These are phyloP conservation scores for Lachancea fermentati DNA, from an alignment of 805 yeast species.

Conservation along the genomic window DNA sequence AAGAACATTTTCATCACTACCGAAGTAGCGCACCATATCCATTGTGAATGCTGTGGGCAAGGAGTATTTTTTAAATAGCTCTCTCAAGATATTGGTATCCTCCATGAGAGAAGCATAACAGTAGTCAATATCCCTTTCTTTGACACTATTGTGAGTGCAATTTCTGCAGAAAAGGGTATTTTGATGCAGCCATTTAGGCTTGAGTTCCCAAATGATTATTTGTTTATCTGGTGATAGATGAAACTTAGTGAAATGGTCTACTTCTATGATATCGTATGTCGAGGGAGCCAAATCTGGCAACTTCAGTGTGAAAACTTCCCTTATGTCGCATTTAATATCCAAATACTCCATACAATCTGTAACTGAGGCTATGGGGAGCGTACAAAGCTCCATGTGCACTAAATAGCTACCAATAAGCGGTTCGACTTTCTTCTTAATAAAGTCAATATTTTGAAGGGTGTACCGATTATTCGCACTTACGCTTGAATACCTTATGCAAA, in stretches of 20 bases:
- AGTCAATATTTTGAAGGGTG: slow-evolving; percentile 17
- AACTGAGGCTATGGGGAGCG: not conserved
- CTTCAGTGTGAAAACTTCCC: slow-evolving; percentile 11
- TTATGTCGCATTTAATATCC: slow-evolving; percentile 11
- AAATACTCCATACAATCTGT: not conserved
- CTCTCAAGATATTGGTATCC: slow-evolving; percentile 9
- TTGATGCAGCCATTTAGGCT: slow-evolving; percentile 31
- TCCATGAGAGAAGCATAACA: slow-evolving; percentile 19
- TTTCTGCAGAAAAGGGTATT: slow-evolving; percentile 23
- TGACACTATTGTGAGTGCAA: slow-evolving; percentile 25
- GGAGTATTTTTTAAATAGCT: slow-evolving; percentile 4
- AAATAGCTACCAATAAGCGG: slow-evolving; percentile 13
- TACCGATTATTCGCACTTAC: slow-evolving; percentile 20
- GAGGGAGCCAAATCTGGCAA: slow-evolving; percentile 18
- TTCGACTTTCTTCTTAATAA: slow-evolving; percentile 9
- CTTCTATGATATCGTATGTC: not conserved
- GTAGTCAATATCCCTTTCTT: slow-evolving; percentile 18
- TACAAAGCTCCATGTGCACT: slow-evolving; percentile 5
- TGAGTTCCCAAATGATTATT: slow-evolving; percentile 23
- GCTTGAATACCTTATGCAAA: slow-evolving; percentile 18
- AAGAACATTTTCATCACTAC: slow-evolving; percentile 18
- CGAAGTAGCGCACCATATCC: slow-evolving; percentile 21
- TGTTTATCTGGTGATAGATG: slow-evolving; percentile 5
- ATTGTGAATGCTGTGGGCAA: slow-evolving; percentile 15
- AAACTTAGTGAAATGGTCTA: slow-evolving; percentile 25